Percentiles rank a stretch among this genome's conserved stretches.
Conservation (phyloP, 345 rosid species). For the Dimocarpus longan region DNA sequence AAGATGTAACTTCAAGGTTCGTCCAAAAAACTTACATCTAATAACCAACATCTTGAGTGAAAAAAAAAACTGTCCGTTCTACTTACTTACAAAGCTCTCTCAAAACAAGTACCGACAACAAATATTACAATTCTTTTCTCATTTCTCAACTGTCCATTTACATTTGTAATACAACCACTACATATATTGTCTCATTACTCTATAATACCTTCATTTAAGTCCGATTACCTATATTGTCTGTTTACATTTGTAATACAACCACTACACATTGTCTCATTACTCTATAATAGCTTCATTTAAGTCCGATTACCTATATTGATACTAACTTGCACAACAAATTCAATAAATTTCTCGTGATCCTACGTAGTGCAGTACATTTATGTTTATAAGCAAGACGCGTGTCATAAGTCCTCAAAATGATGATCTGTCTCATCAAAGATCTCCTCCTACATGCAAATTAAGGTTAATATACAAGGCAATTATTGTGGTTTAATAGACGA, state of each 20-base stretch:
- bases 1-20: background rate
- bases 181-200: background rate
- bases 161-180: background rate
- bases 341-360: slow-evolving; percentile 11
- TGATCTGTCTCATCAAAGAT: slow-evolving; percentile 96
- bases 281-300: background rate
- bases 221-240: background rate
- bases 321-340: slow-evolving; percentile 7
- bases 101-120: background rate
- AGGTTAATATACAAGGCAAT: background rate
- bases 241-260: no score
- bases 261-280: background rate
- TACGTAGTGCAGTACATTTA: background rate
- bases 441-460: slow-evolving; percentile 66
- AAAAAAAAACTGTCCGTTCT: background rate
- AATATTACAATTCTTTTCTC: background rate
- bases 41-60: background rate
- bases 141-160: background rate
- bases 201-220: background rate
- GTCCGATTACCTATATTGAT: background rate
- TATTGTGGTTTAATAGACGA: background rate
- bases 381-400: background rate
- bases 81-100: background rate
- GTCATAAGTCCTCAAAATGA: slow-evolving; percentile 70
- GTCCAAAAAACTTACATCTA: background rate